Conservation (phyloP, 352 stramenopile genomes). For the Pythium chondricola region DNA sequence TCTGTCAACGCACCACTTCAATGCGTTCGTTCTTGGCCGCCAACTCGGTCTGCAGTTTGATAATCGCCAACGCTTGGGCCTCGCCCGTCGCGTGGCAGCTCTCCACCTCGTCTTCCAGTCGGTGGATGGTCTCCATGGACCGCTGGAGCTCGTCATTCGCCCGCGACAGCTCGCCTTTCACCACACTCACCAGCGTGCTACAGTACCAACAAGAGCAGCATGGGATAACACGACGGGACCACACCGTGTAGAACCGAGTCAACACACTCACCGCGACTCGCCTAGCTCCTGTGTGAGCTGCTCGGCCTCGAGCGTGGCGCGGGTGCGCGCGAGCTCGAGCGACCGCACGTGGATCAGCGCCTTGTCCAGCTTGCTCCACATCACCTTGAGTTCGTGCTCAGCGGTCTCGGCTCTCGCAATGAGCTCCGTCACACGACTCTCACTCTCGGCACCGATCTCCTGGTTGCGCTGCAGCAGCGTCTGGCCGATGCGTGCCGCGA, state of each 20-base stretch:
- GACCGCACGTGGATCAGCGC: slow-evolving; percentile 29
- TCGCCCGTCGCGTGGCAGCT: not conserved
- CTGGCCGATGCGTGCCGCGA: slow-evolving; percentile 41
- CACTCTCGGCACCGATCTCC: slow-evolving; percentile 37
- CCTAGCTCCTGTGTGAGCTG: slow-evolving; percentile 30
- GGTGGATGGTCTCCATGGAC: slow-evolving; percentile 6
- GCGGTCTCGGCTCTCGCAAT: slow-evolving; percentile 32
- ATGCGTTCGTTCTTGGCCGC: slow-evolving; percentile 16
- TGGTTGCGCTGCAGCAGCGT: slow-evolving; percentile 43
- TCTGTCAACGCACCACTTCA: slow-evolving; percentile 18
- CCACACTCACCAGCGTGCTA: slow-evolving; percentile 4
- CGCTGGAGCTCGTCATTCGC: slow-evolving; percentile 18
- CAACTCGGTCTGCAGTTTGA: slow-evolving; percentile 17
- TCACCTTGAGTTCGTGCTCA: slow-evolving; percentile 32
- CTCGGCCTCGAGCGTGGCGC: slow-evolving; percentile 26
- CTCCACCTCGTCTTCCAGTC: slow-evolving; percentile 25
- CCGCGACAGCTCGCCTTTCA: slow-evolving; percentile 19
- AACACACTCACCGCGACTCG: slow-evolving; percentile 8
- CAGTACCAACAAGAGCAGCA: not conserved
- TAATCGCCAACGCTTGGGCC: slow-evolving; percentile 5
- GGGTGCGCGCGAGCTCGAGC: slow-evolving; percentile 32
- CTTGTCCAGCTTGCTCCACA: slow-evolving; percentile 27
- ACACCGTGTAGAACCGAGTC: too few species aligned
- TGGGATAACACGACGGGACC: too few species aligned
- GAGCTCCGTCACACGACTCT: slow-evolving; percentile 27